Base-by-base conservation (phyloP, 805 yeast genomes). In the Cyberlindnera mississippiensis region DNA sequence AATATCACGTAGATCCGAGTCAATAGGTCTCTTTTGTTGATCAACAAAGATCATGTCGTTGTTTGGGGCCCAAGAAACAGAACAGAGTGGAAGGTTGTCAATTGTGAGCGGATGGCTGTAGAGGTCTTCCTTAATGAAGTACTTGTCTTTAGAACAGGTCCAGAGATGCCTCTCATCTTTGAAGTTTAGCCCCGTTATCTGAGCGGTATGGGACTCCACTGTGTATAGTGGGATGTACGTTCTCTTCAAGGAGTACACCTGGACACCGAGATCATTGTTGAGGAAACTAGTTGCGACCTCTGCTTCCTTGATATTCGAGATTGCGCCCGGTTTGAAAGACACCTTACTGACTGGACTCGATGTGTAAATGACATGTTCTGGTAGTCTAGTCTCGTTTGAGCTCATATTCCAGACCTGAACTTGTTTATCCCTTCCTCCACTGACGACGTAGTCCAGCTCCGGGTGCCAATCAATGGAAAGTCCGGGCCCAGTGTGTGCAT, bases 401-500 rank as follows among this genome's bases (percentile, higher is more conserved):
- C 61, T 57, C 73, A 78, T 66, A 53, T 76, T 82, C 91, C 95
- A 87, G 3, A 85, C 78, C 46, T 85, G 87, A 28, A 85, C 69
- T 51, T 80, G 82, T 40, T 84, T 82, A 62, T 93, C 99, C 53
- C 97, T 72, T 7, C 99, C 99, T 13, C 97, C 97, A 16, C 96
- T 86, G 5, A 82, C 81, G 16, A 93, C 75, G 53, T 82, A 85
- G 48, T 90, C 96, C 28, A 72, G 60, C 29, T 79, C 81, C 0
- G 95, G 95, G 57, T 90, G 96, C 81, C 96, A 89, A 53, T 87
- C 89, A 4, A 93, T 62, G 4, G 95, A 78, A 14, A 90, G 67
- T 0, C 96, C 98, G 2, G 96, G 95, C 0, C 96, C 96, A 2
- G 88, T 76, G 59, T 91, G 98, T 3, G 96, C 95, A 53, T 83